phyloP scores from a whole-genome alignment of 2,329 filamentous ascomycete genomes.

The Fragosphaeria purpurea region DNA sequence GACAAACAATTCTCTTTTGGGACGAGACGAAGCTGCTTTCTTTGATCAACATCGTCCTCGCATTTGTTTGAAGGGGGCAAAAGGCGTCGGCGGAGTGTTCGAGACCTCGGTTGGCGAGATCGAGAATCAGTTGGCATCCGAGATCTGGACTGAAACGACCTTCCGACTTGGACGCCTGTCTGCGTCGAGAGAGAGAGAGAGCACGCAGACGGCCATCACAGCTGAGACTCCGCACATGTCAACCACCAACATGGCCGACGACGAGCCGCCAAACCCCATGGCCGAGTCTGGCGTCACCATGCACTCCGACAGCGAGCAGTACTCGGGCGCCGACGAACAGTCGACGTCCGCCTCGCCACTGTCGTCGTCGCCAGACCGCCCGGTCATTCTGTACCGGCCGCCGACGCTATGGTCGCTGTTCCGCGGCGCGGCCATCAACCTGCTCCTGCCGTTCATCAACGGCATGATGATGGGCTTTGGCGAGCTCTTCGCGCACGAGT shows the following conservation, averaged over 20 bases:
- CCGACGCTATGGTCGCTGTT: slow-evolving; percentile 80
- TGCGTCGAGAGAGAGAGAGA: too few species aligned
- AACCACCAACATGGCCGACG: slow-evolving; percentile 39
- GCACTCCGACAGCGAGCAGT: slow-evolving; percentile 74
- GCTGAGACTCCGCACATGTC: too few species aligned
- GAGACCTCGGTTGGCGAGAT: too few species aligned
- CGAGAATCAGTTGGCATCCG: too few species aligned
- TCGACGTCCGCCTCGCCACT: slow-evolving; percentile 43
- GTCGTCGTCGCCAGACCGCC: slow-evolving; percentile 34
- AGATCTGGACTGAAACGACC: too few species aligned
- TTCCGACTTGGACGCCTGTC: too few species aligned
- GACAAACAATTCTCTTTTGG: too few species aligned
- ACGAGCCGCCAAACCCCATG: slow-evolving; percentile 44
- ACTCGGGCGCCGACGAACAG: slow-evolving; percentile 56
- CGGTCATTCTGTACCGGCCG: slow-evolving; percentile 77
- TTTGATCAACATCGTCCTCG: too few species aligned
- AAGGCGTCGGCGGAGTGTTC: too few species aligned
- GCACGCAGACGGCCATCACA: too few species aligned
- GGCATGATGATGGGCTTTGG: slow-evolving; percentile 97
- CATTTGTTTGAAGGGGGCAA: neutral
- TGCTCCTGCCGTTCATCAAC: slow-evolving; percentile 92
- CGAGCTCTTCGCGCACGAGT: slow-evolving; percentile 92
- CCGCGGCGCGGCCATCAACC: slow-evolving; percentile 85
- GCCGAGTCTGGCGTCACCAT: slow-evolving; percentile 68
- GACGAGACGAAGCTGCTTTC: too few species aligned